These are phyloP conservation scores for Alternaria brassicicola DNA, from an alignment of 2,329 filamentous ascomycete genomes.

Conservation along the genomic window DNA sequence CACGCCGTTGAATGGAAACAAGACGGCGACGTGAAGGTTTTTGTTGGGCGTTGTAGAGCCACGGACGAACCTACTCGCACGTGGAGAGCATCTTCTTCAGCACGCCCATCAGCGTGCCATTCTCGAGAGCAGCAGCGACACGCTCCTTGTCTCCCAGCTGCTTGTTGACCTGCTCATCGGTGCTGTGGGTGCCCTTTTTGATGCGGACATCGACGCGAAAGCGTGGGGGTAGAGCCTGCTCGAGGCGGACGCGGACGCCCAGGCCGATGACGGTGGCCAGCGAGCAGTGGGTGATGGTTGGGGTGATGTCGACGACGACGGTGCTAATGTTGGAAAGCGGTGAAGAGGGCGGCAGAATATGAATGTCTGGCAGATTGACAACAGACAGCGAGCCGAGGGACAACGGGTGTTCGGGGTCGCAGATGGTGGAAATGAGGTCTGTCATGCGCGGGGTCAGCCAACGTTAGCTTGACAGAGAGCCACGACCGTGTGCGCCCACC, in stretches of 20 bases:
- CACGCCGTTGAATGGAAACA: neutral
- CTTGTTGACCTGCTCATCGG: conserved; percentile 95
- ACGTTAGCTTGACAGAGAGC: neutral
- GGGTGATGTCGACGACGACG: conserved; percentile 88
- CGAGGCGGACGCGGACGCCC: conserved; percentile 86
- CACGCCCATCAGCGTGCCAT: conserved; percentile 85
- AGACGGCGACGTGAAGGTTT: neutral
- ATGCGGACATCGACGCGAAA: conserved; percentile 92
- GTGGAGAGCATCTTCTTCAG: conserved; percentile 93
- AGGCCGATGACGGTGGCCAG: conserved; percentile 95
- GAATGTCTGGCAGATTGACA: conserved; percentile 93
- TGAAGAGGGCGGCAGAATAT: conserved; percentile 72
- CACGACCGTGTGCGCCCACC: conserved; percentile 60
- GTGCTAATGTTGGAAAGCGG: conserved; percentile 68
- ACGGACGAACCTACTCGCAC: conserved; percentile 61
- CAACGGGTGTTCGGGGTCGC: conserved; percentile 94
- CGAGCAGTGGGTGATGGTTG: conserved; percentile 95
- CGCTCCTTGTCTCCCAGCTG: conserved; percentile 96
- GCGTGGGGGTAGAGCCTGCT: conserved; percentile 87
- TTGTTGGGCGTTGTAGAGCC: neutral
- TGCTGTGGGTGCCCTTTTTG: conserved; percentile 94
- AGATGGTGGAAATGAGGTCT: conserved; percentile 95
- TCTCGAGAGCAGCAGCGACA: conserved; percentile 92
- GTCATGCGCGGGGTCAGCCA: conserved; percentile 32
- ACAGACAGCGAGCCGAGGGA: conserved; percentile 92